Evolutionary conservation across 2,329 filamentous ascomycete species (phyloP).

Genomic region (Xenosphaeropsis pyriputrescens): DNA sequence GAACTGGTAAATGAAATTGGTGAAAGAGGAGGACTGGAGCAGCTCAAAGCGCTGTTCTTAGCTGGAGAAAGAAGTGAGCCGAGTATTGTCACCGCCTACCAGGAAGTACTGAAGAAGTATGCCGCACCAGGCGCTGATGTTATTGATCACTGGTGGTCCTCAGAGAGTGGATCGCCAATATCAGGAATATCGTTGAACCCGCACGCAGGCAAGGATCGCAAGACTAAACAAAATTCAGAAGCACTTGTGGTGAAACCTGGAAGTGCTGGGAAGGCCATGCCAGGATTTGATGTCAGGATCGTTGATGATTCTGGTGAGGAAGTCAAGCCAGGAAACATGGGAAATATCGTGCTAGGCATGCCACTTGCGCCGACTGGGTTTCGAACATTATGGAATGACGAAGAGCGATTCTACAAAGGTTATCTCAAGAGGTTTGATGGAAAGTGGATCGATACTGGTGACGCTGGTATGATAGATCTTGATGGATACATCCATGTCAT

Average conservation of each 20-base stretch:
- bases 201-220: slow-evolving; percentile 39
- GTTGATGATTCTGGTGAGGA: slow-evolving; percentile 71
- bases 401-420: slow-evolving; percentile 70
- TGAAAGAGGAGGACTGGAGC: slow-evolving; percentile 52
- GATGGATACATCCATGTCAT: slow-evolving; percentile 54
- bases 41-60: slow-evolving; percentile 63
- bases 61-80: slow-evolving; percentile 86
- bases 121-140: slow-evolving; percentile 47
- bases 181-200: slow-evolving; percentile 50
- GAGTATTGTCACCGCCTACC: slow-evolving; percentile 69
- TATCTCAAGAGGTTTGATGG: slow-evolving; percentile 75
- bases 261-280: slow-evolving; percentile 81
- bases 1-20: slow-evolving; percentile 48
- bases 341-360: slow-evolving; percentile 75
- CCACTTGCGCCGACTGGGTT: slow-evolving; percentile 80
- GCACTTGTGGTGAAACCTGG: slow-evolving; percentile 61
- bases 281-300: slow-evolving; percentile 75
- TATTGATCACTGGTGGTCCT: slow-evolving; percentile 64
- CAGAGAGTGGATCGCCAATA: slow-evolving; percentile 55
- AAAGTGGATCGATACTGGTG: slow-evolving; percentile 80
- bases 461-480: slow-evolving; percentile 72
- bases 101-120: slow-evolving; percentile 53
- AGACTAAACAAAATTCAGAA: slow-evolving; percentile 15
- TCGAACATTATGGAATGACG: slow-evolving; percentile 73
- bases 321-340: slow-evolving; percentile 61